phyloP scores from a whole-genome alignment of 2,329 filamentous ascomycete genomes.

The Trichoderma atrobrunneum region DNA sequence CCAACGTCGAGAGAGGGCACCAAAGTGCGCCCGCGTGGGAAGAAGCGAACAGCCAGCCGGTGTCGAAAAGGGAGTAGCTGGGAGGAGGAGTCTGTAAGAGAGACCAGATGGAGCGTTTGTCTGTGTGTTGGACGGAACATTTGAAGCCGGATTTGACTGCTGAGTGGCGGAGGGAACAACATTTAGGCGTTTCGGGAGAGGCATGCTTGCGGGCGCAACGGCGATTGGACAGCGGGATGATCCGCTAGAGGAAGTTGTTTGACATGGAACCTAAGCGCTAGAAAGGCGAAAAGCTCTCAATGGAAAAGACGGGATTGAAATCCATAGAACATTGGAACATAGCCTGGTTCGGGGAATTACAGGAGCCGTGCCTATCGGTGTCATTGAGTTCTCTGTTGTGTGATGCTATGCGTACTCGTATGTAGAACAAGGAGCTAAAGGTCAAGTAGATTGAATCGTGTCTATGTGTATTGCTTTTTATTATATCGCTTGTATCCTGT shows the following conservation, averaged over 20 bases:
- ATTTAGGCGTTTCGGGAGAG: constrained; percentile 2
- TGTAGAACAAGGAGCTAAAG: too few relatives aligned
- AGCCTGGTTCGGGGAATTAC: not conserved
- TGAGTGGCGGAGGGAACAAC: not conserved
- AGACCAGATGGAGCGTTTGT: not conserved
- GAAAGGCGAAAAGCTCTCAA: not conserved
- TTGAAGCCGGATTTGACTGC: not conserved
- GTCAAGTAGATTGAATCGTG: not conserved
- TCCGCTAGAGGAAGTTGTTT: not conserved
- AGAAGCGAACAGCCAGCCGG: not conserved
- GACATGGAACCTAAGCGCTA: not conserved
- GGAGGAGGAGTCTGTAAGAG: not conserved
- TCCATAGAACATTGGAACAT: not conserved
- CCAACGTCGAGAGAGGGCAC: not conserved
- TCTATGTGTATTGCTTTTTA: not conserved
- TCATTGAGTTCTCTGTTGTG: not conserved
- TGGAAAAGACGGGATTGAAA: not conserved
- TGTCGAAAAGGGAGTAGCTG: constrained; percentile 4
- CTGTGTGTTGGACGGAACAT: not conserved
- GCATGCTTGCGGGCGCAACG: constrained; percentile 3
- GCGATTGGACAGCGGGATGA: constrained; percentile 10
- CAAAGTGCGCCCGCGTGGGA: not conserved
- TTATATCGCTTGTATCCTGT: not conserved
- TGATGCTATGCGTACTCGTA: not conserved
- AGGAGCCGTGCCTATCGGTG: not conserved